Evolutionary conservation across 495 filamentous ascomycete genomes (phyloP), one percentile per base, ranked within the genome.

Genomic region (Staphylotrichum tortipilum): DNA sequence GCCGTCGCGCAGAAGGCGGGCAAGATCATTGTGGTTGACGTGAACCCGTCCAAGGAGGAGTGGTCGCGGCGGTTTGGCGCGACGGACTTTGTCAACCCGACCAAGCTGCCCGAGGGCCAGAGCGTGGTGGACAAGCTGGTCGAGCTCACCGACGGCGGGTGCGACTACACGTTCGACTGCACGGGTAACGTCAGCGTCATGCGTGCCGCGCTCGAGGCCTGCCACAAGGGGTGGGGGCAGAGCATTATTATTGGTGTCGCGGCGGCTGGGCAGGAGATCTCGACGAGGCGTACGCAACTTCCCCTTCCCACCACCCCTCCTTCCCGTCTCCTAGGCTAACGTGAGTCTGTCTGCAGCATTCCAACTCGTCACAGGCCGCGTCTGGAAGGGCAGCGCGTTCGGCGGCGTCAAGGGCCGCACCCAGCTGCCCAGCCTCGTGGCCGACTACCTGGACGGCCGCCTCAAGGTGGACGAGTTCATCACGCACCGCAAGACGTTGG

Each of bases 391-490:
- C 51, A 95, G 91, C 64, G 92, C 92, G 22, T 98, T 98, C 60
- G 92, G 92, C 55, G 92, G 92, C 52, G 89, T 98, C 76, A 98
- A 98, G 77, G 92, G 92, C 52, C 89, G 92, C 59, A 80, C 85
- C 23, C 92, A 98, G 71, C 80, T 98, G 41, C 87, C 86, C 29
- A 84, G 78, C 46, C 80, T 98, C 23, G 90, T 98, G 6, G 76
- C 83, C 45, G 94, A 97, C 67, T 98, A 98, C 67, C 77, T 94
- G 66, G 74, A 75, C 21, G 89, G 89, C 54, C 78, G 85, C 61
- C 79, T 98, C 61, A 97, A 95, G 86, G 91, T 98, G 34, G 94
- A 98, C 62, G 92, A 98, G 75, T 97, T 97, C 76, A 97, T 98
- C 71, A 98, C 92, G 24, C 94, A 98, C 75, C 83, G 92, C 37